Conservation (phyloP, 2,329 filamentous ascomycete species). For the Incumbomyces lentus region DNA sequence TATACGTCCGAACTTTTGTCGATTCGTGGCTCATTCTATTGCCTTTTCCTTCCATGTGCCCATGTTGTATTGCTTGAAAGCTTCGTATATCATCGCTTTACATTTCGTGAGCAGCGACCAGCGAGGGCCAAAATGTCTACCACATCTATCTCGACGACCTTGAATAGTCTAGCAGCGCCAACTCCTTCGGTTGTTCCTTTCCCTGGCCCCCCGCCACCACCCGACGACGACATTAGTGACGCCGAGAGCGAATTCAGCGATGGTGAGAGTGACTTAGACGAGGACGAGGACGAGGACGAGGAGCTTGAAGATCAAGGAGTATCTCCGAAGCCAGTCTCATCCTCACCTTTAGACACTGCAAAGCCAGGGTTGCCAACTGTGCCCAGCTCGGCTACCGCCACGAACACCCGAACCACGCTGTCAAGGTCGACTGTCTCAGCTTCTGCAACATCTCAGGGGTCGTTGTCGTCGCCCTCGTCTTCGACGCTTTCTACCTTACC, state of each 20-base stretch:
- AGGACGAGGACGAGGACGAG: background rate
- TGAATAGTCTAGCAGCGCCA: background rate
- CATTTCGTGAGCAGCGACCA: background rate
- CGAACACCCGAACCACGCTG: background rate
- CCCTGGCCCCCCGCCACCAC: background rate
- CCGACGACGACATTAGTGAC: background rate
- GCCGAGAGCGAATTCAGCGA: background rate
- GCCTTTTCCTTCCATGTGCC: background rate
- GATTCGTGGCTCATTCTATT: background rate
- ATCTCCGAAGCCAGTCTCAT: no score
- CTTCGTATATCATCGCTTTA: background rate
- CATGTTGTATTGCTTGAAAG: background rate
- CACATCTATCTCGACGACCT: background rate
- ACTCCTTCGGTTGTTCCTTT: background rate
- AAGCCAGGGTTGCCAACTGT: background rate
- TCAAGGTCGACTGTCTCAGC: no score
- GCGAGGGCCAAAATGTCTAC: background rate
- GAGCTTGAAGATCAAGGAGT: background rate
- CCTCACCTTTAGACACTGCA: no score
- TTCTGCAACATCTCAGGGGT: no score
- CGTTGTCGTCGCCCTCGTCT: background rate
- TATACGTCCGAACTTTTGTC: no score
- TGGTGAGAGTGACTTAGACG: background rate
- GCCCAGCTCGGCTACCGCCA: background rate
- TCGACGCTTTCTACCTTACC: background rate